These are phyloP conservation scores for Penicillium odoratum DNA, from an alignment of 495 filamentous ascomycete genomes.

Conservation along the genomic window DNA sequence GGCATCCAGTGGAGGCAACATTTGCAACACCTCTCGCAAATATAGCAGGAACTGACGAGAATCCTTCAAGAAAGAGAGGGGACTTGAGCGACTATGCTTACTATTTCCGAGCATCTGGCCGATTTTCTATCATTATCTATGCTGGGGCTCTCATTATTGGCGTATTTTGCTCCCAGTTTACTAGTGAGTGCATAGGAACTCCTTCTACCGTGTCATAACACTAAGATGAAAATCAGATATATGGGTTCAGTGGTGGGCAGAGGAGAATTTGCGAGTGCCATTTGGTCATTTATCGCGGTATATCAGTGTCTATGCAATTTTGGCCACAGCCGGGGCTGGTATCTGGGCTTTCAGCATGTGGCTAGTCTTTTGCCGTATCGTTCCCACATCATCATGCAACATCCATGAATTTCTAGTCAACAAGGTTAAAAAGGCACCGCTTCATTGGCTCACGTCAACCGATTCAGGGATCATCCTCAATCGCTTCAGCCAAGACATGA, in stretches of 20 bases:
- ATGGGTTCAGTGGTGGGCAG: neutral
- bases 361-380: neutral
- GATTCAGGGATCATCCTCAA: neutral
- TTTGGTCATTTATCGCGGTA: neutral
- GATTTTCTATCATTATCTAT: neutral
- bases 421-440: neutral
- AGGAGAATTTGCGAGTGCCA: neutral
- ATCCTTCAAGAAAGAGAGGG: neutral
- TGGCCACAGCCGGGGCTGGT: neutral
- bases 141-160: neutral
- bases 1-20: neutral
- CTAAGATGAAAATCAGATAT: neutral
- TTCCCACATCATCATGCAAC: neutral
- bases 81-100: neutral
- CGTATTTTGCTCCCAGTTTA: neutral
- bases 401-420: neutral
- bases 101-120: neutral
- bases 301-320: neutral
- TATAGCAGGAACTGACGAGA: neutral
- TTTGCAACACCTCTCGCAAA: neutral
- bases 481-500: slow-evolving; percentile 8
- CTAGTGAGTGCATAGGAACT: neutral
- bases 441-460: neutral
- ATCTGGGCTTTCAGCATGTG: neutral
- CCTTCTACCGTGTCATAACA: neutral